A percentile compares a stretch with the other conserved stretches of the same genome.
phyloP scores from a whole-genome alignment of 129 eudicot species.

The Tagetes patula region DNA sequence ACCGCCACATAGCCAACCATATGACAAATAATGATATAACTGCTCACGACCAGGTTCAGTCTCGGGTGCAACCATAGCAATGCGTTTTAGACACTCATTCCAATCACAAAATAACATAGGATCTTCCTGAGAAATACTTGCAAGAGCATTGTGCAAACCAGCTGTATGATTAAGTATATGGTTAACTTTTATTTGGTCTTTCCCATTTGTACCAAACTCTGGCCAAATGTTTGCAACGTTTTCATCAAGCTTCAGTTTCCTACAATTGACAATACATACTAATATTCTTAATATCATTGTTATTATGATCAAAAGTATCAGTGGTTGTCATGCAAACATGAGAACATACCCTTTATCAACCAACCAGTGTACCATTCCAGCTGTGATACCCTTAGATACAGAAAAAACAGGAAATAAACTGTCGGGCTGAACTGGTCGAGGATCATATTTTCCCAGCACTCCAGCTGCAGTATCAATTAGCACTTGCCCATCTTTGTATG shows the following conservation, averaged over 20 bases:
- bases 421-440: conserved; percentile 97
- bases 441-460: conserved; percentile 85
- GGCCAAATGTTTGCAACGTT: conserved; percentile 78
- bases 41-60: conserved; percentile 82
- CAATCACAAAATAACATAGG: conserved; percentile 70
- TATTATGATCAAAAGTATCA: neutral
- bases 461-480: conserved; percentile 97
- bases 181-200: conserved; percentile 85
- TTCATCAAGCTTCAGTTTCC: conserved; percentile 87
- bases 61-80: conserved; percentile 60
- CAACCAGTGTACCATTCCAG: conserved; percentile 93
- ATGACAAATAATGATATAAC: conserved; percentile 85
- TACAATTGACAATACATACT: conserved; percentile 28
- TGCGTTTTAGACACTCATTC: conserved; percentile 70
- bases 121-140: conserved; percentile 52
- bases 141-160: conserved; percentile 85
- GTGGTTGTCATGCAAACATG: neutral
- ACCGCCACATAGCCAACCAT: conserved; percentile 96
- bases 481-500: conserved; percentile 94
- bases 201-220: conserved; percentile 68
- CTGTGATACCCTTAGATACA: conserved; percentile 77
- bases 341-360: conserved; percentile 75
- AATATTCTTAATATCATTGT: neutral
- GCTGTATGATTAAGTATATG: conserved; percentile 96
- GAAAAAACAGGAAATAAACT: conserved; percentile 88